These are phyloP conservation scores for Cladosporium sp. DNA, from an alignment of 2,329 filamentous ascomycete genomes.

Conservation along the genomic window DNA sequence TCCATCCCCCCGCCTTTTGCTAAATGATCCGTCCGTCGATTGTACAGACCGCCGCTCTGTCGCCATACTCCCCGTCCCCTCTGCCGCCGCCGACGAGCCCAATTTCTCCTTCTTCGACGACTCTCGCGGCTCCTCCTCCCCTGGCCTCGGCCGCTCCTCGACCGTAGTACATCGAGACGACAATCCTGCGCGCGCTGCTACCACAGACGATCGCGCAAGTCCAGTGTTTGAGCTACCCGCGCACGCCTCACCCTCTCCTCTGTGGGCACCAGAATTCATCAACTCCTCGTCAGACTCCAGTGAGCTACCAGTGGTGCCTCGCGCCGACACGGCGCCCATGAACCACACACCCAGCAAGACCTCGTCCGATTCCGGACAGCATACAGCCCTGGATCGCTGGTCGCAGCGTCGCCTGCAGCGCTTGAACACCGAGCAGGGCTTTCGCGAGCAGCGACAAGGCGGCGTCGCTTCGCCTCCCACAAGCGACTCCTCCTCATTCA, in stretches of 20 bases:
- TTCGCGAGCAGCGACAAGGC: slow-evolving; percentile 34
- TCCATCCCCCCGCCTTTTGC: neutral
- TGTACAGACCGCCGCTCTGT: slow-evolving; percentile 23
- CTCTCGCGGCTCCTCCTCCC: slow-evolving; percentile 13
- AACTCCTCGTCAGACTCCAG: slow-evolving; percentile 6
- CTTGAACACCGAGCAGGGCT: slow-evolving; percentile 36
- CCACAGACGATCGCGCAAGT: slow-evolving; percentile 1
- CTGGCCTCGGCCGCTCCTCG: slow-evolving; percentile 23
- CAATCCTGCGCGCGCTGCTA: neutral
- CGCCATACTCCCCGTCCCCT: slow-evolving; percentile 17
- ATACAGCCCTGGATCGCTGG: slow-evolving; percentile 31
- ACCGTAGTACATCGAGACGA: slow-evolving; percentile 23
- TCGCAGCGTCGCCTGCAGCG: slow-evolving; percentile 35
- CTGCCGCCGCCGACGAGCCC: slow-evolving; percentile 12
- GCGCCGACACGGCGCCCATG: slow-evolving; percentile 24
- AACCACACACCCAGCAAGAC: slow-evolving; percentile 28
- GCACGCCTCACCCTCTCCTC: slow-evolving; percentile 12
- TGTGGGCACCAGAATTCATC: slow-evolving; percentile 6
- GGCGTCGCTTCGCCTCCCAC: slow-evolving; percentile 20
- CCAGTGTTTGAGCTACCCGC: slow-evolving; percentile 1
- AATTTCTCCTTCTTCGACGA: slow-evolving; percentile 16
- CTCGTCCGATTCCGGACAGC: slow-evolving; percentile 32
- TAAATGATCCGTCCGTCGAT: neutral
- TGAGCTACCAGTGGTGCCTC: slow-evolving; percentile 11
- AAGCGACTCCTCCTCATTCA: slow-evolving; percentile 16